phyloP scores from a whole-genome alignment of 1,284 basidiomycete genomes.

The Naganishia sp. region DNA sequence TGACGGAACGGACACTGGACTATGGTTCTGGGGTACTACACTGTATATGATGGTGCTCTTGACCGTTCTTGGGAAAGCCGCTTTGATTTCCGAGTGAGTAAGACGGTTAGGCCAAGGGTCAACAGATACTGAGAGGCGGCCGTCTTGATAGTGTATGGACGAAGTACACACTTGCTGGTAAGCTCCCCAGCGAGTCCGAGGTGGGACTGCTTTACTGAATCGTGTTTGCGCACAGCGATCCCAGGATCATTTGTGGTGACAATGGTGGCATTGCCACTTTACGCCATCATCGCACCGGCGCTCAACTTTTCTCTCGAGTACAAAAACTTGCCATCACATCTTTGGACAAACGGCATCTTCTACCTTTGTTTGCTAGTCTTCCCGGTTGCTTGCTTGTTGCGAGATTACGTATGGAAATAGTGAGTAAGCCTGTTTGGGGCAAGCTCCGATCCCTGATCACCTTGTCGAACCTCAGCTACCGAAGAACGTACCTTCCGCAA shows the following conservation, averaged over 20 bases:
- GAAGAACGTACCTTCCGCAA: conserved; percentile 82
- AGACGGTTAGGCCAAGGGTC: background rate
- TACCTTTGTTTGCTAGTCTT: conserved; percentile 88
- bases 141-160: conserved; percentile 79
- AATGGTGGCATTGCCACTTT: conserved; percentile 88
- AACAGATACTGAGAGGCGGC: background rate
- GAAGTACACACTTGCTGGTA: conserved; percentile 91
- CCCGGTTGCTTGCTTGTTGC: conserved; percentile 80
- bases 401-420: conserved; percentile 97
- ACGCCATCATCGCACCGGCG: conserved; percentile 79
- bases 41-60: conserved; percentile 89
- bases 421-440: conserved; percentile 53
- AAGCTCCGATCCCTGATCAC: background rate
- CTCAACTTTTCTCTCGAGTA: conserved; percentile 91
- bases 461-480: conserved; percentile 63
- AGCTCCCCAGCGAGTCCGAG: conserved; percentile 32
- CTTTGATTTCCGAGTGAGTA: conserved; percentile 91
- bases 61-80: conserved; percentile 96
- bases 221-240: conserved; percentile 61
- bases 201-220: background rate
- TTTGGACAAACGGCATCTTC: conserved; percentile 85
- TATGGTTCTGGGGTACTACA: conserved; percentile 98
- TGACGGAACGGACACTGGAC: conserved; percentile 79
- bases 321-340: conserved; percentile 74
- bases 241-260: conserved; percentile 96